Evolutionary conservation across 768 basidiomycete species (phyloP).

Genomic region (Megacollybia marginata): DNA sequence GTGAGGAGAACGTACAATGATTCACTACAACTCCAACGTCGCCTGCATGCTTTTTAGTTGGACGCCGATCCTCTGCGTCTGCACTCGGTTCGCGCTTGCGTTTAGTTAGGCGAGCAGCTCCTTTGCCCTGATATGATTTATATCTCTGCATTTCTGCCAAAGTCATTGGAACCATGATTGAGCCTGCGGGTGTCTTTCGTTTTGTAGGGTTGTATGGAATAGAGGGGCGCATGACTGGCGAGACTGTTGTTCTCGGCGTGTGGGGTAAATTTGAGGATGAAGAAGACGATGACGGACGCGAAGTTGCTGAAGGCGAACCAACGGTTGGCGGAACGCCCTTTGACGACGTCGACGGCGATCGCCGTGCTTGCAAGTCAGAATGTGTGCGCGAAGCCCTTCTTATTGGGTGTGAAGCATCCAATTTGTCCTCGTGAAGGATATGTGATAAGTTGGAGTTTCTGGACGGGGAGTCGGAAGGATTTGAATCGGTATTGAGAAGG

Average conservation of each 20-base stretch:
- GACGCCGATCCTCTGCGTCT: conserved; percentile 30
- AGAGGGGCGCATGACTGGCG: conserved; percentile 23
- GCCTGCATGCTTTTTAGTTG: conserved; percentile 48
- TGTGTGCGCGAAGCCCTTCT: conserved; percentile 5
- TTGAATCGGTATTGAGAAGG: conserved; percentile 59
- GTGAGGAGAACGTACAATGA: conserved; percentile 50
- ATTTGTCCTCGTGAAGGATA: conserved; percentile 25
- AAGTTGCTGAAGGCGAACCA: conserved; percentile 19
- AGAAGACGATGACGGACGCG: conserved; percentile 31
- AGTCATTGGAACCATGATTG: conserved; percentile 60
- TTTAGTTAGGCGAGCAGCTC: conserved; percentile 45
- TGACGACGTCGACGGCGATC: conserved; percentile 22
- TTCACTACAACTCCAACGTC: conserved; percentile 69
- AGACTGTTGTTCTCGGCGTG: conserved; percentile 22
- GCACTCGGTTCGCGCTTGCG: conserved; percentile 40
- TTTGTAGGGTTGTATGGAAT: conserved; percentile 61
- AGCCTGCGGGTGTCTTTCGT: conserved; percentile 52
- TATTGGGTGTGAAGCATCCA: conserved; percentile 23
- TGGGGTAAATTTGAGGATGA: conserved; percentile 21
- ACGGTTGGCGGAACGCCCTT: conserved; percentile 11
- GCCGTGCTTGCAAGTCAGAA: conserved; percentile 23
- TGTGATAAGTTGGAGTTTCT: conserved; percentile 30
- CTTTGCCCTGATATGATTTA: conserved; percentile 48
- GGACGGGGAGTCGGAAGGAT: conserved; percentile 31
- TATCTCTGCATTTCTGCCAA: conserved; percentile 54